Conservation (phyloP, 2,329 filamentous ascomycete genomes). For the Cladosporium sp. region DNA sequence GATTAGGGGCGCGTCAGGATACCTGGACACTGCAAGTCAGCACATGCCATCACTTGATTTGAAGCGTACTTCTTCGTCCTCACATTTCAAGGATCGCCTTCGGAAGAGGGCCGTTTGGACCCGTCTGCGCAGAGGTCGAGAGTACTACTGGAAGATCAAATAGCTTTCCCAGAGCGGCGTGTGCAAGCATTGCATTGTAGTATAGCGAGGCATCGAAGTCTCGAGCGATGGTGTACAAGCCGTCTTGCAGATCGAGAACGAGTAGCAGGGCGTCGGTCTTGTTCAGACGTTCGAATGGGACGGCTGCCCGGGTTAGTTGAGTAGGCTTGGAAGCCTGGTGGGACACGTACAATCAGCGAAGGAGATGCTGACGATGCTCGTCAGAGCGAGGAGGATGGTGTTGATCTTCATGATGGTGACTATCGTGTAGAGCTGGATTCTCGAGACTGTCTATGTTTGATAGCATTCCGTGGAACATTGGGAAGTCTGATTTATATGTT, state of each 20-base stretch:
- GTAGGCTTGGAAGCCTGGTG: neutral
- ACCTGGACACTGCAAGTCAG: slow-evolving; percentile 38
- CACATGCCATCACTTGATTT: too few relatives aligned
- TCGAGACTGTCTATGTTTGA: neutral
- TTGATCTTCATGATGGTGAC: slow-evolving; percentile 3
- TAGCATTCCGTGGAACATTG: neutral
- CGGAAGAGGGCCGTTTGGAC: slow-evolving; percentile 67
- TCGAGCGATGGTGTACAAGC: slow-evolving; percentile 56
- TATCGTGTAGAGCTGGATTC: neutral
- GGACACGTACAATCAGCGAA: slow-evolving; percentile 1
- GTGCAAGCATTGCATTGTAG: slow-evolving; percentile 63
- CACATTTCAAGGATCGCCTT: slow-evolving; percentile 58
- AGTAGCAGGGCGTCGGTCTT: slow-evolving; percentile 46
- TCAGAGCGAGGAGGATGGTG: neutral
- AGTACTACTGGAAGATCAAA: slow-evolving; percentile 67
- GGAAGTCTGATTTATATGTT: neutral
- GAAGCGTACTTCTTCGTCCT: neutral
- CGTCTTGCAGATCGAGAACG: slow-evolving; percentile 58
- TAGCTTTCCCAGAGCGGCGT: slow-evolving; percentile 60
- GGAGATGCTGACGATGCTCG: neutral
- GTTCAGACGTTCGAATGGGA: slow-evolving; percentile 35
- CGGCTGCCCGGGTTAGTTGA: slow-evolving; percentile 12
- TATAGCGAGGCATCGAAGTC: slow-evolving; percentile 65
- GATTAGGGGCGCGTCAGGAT: slow-evolving; percentile 63
- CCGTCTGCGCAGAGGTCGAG: slow-evolving; percentile 63